These are phyloP conservation scores for Pythium phragmiticola DNA, from an alignment of 352 stramenopile genomes.

Conservation along the genomic window DNA sequence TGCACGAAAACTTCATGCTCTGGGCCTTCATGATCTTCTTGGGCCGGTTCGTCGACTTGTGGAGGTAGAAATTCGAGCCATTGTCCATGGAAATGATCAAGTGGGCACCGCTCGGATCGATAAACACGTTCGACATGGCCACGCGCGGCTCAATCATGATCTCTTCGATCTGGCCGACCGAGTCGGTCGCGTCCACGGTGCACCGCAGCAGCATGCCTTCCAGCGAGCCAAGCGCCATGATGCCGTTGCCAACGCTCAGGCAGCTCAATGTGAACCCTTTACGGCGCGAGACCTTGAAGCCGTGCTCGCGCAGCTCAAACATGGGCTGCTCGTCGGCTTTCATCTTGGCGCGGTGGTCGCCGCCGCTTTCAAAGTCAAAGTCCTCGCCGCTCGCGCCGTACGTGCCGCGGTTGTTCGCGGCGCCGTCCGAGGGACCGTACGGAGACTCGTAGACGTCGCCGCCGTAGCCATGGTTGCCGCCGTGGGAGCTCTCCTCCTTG, in stretches of 20 bases:
- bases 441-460: constrained; percentile 41
- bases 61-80: constrained; percentile 85
- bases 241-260: constrained; percentile 76
- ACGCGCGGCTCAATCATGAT: constrained; percentile 89
- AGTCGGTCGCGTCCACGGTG: constrained; percentile 77
- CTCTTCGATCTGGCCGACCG: constrained; percentile 67
- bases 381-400: constrained; percentile 50
- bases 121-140: constrained; percentile 75
- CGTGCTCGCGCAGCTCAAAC: constrained; percentile 87
- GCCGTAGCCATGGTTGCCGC: constrained; percentile 3
- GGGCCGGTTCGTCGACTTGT: constrained; percentile 65
- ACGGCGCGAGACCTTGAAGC: constrained; percentile 78
- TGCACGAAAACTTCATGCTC: constrained; percentile 67
- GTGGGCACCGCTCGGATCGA: constrained; percentile 81
- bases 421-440: constrained; percentile 17
- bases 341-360: constrained; percentile 39
- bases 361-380: constrained; percentile 75
- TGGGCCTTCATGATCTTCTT: constrained; percentile 89
- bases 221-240: constrained; percentile 81
- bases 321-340: constrained; percentile 79
- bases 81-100: constrained; percentile 88
- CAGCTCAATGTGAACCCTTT: constrained; percentile 85
- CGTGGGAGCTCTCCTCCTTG: constrained; percentile 66
- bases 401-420: constrained; percentile 7
- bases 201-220: constrained; percentile 82